Base-by-base conservation (phyloP, 805 yeast species). In the Kuraishia piskuri region DNA sequence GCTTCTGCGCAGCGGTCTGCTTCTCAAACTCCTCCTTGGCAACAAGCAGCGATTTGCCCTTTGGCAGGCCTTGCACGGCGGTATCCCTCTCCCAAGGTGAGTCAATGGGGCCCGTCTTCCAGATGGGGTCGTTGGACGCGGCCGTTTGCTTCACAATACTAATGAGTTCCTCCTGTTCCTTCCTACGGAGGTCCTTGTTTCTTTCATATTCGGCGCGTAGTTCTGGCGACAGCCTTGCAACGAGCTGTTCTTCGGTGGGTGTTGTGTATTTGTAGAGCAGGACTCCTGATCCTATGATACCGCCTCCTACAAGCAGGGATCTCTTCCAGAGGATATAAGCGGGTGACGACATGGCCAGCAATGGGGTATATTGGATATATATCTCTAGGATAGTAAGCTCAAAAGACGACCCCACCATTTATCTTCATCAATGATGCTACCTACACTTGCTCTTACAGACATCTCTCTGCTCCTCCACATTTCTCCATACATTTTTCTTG, bases 181-280 rank as follows among this genome's bases (percentile, higher is more conserved):
- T 72, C 59, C 78, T 78, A 64, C 92, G 78, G 24, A 86, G 65
- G 8, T 72, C 82, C 58, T 73, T 76, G 61, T 86, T 84, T 52
- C 75, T 71, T 59, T 85, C 90, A 65, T 88, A 89, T 56, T 87
- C 85, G 21, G 82, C 83, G 57, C 89, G 75, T 48, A 90, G 72
- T 64, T 91, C 96, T 1, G 98, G 97, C 6, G 96, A 86, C 58
- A 90, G 75, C 51, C 77, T 68, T 0, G 83, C 80, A 46, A 90
- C 76, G 49, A 91, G 68, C 63, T 91, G 79, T 60, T 90, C 96
- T 58, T 88, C 96, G 1, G 91, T 79, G 2, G 98, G 98, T 0
- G 90, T 84, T 0, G 91, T 82, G 66, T 80, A 87, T 57, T 83
- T 86, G 70, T 70, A 85, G 19, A 86, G 71, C 5, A 88, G 58